A percentile compares a stretch with the other conserved stretches of the same genome.
phyloP scores from a whole-genome alignment of 2,329 filamentous ascomycete species.

The Xylariales sp. region DNA sequence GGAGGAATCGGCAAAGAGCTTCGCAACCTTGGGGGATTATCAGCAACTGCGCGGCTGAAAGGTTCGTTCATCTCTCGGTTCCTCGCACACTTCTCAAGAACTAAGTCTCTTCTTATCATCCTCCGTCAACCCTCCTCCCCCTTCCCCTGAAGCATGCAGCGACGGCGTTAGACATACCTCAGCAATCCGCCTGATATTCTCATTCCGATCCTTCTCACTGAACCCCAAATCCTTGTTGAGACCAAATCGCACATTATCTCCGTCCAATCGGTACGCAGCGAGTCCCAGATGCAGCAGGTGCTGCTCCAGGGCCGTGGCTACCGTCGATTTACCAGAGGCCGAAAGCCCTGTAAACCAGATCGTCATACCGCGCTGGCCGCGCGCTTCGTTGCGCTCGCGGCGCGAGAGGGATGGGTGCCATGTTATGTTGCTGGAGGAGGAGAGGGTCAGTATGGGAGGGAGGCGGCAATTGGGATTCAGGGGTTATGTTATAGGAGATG shows the following conservation, averaged over 20 bases:
- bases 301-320: conserved; percentile 94
- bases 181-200: conserved; percentile 95
- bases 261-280: conserved; percentile 87
- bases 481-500: conserved; percentile 1
- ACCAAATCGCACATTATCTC: conserved; percentile 97
- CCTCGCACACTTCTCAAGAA: neutral
- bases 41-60: neutral
- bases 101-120: neutral
- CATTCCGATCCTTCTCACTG: conserved; percentile 85
- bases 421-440: conserved; percentile 69
- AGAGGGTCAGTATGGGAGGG: neutral
- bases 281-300: conserved; percentile 84
- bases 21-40: conserved; percentile 62
- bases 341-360: conserved; percentile 98
- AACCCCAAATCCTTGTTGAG: conserved; percentile 98
- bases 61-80: neutral
- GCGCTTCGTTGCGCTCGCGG: conserved; percentile 66
- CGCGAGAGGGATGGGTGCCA: conserved; percentile 82
- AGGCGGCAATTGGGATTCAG: too few relatives aligned
- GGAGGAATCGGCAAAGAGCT: conserved; percentile 88
- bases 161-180: conserved; percentile 62
- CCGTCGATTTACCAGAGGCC: conserved; percentile 94
- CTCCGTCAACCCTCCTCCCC: too few relatives aligned
- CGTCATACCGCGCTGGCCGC: conserved; percentile 85
- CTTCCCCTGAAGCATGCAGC: too few relatives aligned